phyloP scores from a whole-genome alignment of 345 rosid genomes.

The Erodium maritimum region DNA sequence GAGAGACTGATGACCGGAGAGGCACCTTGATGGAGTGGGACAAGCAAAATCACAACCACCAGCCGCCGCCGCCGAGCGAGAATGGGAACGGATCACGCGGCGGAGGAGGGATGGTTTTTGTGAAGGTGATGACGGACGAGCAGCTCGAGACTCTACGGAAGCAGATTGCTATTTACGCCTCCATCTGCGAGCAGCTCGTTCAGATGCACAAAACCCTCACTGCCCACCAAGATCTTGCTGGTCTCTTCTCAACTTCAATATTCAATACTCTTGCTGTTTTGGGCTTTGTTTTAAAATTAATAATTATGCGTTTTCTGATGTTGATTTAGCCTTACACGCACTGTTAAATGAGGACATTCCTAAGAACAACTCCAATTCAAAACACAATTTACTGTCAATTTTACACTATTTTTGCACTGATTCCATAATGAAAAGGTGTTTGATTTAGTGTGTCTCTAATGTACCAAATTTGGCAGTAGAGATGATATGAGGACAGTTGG shows the following conservation, averaged over 20 bases:
- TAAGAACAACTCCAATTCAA: no score
- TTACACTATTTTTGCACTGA: no score
- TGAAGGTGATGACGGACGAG: constrained; percentile 97
- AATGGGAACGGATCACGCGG: background rate
- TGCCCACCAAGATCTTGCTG: constrained; percentile 92
- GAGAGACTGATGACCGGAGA: background rate
- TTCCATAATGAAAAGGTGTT: no score
- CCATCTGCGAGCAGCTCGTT: constrained; percentile 90
- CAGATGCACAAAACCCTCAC: constrained; percentile 90
- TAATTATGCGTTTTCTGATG: background rate
- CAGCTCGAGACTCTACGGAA: constrained; percentile 81
- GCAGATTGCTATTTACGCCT: constrained; percentile 88
- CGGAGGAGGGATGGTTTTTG: constrained; percentile 39
- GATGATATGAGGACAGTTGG: no score
- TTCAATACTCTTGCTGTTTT: background rate
- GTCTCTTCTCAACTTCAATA: constrained; percentile 9
- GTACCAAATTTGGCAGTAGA: no score
- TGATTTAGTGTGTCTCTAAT: no score
- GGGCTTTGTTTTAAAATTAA: background rate
- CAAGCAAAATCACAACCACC: constrained; percentile 6
- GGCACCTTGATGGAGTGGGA: constrained; percentile 16
- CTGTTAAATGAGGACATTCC: no score
- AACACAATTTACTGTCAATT: no score
- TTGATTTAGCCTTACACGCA: background rate
- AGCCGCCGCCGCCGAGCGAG: constrained; percentile 8